Evolutionary conservation across 306 rosid genomes (phyloP).

Genomic region (Citrullus amarus): DNA sequence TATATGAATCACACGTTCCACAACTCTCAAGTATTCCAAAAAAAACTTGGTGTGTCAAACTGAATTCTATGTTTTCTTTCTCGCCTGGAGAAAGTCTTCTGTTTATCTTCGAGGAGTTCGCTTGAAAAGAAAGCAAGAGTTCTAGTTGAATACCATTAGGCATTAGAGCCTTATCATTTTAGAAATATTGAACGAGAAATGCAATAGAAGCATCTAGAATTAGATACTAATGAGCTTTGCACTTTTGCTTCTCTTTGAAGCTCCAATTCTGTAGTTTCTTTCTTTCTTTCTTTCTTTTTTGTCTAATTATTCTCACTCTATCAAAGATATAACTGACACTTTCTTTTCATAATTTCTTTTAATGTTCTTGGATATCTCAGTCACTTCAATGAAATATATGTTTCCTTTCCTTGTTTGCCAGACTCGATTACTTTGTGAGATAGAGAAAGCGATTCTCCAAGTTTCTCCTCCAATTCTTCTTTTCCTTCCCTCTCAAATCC

Average conservation of each 20-base stretch:
- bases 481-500: not conserved
- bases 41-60: not conserved
- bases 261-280: no score
- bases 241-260: not conserved
- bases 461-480: not conserved
- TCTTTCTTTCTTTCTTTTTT: not conserved
- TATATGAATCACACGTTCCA: not conserved
- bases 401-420: not conserved
- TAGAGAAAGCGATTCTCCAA: not conserved
- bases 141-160: not conserved
- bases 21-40: not conserved
- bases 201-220: no score
- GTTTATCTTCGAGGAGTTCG: not conserved
- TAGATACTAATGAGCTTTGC: no score
- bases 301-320: not conserved
- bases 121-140: not conserved
- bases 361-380: not conserved
- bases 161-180: no score
- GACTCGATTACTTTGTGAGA: not conserved
- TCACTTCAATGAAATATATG: not conserved
- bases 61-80: not conserved
- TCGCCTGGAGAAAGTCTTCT: not conserved
- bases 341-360: not conserved
- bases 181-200: no score
- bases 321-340: not conserved